Evolutionary conservation across 768 basidiomycete species (phyloP).

Genomic region (Tricholoma furcatifolium): DNA sequence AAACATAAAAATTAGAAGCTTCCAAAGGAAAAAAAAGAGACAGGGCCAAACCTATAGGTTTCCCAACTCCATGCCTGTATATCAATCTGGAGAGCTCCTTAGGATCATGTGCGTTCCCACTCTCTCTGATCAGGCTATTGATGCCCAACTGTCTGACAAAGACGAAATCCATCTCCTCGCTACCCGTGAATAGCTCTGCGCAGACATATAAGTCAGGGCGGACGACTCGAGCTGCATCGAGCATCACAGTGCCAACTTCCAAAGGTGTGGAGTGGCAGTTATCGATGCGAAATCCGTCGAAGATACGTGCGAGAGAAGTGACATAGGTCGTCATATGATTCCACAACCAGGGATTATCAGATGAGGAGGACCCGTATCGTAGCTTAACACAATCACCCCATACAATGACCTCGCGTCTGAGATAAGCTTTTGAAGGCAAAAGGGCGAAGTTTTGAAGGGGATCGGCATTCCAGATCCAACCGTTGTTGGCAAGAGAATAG

Average conservation of each 20-base stretch:
- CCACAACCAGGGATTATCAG: constrained; percentile 95
- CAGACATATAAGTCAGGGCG: constrained; percentile 96
- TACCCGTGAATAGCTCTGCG: constrained; percentile 96
- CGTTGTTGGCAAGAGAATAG: constrained; percentile 93
- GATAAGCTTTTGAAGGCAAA: constrained; percentile 88
- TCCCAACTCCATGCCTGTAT: constrained; percentile 88
- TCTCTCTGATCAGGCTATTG: constrained; percentile 92
- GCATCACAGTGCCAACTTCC: constrained; percentile 91
- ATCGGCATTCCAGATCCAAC: constrained; percentile 98
- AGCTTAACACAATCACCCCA: constrained; percentile 99
- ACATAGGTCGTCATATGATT: constrained; percentile 86
- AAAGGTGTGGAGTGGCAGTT: constrained; percentile 98
- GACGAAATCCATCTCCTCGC: constrained; percentile 86
- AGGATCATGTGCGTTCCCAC: constrained; percentile 87
- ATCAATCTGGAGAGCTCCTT: constrained; percentile 89
- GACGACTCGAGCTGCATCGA: constrained; percentile 85
- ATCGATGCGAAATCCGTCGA: constrained; percentile 97
- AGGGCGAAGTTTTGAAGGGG: constrained; percentile 94
- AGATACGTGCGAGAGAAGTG: constrained; percentile 71
- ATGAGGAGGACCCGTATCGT: constrained; percentile 80
- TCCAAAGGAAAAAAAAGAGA: neutral
- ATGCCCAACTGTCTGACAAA: constrained; percentile 93
- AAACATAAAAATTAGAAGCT: neutral
- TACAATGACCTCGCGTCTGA: constrained; percentile 93
- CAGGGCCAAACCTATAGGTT: constrained; percentile 73